These are phyloP conservation scores for Cyclocybe cylindracea DNA, from an alignment of 768 basidiomycete genomes.

Conservation along the genomic window DNA sequence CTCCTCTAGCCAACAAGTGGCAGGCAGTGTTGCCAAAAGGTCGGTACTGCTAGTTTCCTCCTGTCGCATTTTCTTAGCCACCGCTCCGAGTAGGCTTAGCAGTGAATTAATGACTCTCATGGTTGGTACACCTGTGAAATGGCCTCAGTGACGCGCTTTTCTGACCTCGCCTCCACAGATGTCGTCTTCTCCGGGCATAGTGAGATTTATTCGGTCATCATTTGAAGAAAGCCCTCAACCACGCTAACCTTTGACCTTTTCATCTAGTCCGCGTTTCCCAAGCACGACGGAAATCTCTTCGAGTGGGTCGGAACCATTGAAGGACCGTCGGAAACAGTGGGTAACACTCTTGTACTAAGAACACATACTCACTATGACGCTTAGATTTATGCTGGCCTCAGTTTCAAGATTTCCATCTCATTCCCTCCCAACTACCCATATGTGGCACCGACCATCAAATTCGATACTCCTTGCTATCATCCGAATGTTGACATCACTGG, in stretches of 20 bases:
- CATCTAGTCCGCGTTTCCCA: conserved; percentile 83
- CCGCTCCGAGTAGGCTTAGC: conserved; percentile 51
- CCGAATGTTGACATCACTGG: conserved; percentile 84
- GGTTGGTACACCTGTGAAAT: conserved; percentile 44
- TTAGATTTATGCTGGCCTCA: conserved; percentile 76
- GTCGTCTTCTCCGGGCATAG: conserved; percentile 88
- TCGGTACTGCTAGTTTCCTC: conserved; percentile 26
- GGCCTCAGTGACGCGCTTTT: background rate
- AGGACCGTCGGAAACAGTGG: conserved; percentile 74
- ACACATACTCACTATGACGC: background rate
- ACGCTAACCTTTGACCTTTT: conserved; percentile 9
- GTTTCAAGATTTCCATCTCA: conserved; percentile 80
- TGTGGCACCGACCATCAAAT: conserved; percentile 81
- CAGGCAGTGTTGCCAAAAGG: conserved; percentile 87
- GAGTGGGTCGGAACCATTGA: conserved; percentile 92
- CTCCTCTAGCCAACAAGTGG: conserved; percentile 53
- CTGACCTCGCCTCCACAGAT: conserved; percentile 50
- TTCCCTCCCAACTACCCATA: conserved; percentile 92
- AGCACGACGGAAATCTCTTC: conserved; percentile 82
- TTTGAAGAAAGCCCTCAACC: background rate
- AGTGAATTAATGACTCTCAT: conserved; percentile 89
- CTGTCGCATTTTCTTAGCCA: conserved; percentile 7
- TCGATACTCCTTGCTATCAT: conserved; percentile 88
- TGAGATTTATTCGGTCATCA: conserved; percentile 35
- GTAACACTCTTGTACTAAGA: conserved; percentile 21